Percentiles rank a stretch among this genome's conserved stretches.
These are phyloP conservation scores for Rehmannia glutinosa DNA, from an alignment of 257 asterid genomes.

Conservation along the genomic window DNA sequence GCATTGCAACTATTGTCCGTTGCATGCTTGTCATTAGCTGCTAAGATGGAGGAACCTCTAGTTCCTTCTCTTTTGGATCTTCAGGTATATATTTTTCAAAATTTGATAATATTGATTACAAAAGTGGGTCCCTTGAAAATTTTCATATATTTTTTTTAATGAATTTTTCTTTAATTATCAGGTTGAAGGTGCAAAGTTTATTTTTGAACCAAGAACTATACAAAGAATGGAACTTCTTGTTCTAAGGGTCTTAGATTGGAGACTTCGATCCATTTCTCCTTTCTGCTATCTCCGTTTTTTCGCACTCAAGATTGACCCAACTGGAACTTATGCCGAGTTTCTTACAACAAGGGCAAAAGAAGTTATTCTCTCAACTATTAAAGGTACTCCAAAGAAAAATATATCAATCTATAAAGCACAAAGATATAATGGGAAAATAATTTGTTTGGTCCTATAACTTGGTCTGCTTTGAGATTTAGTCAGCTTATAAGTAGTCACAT, in stretches of 20 bases:
- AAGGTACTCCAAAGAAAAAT: conserved; percentile 41
- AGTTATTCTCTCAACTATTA: conserved; percentile 55
- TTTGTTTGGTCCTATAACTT: too few species aligned
- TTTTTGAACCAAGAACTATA: conserved; percentile 76
- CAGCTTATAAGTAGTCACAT: too few species aligned
- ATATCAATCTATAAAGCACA: not conserved
- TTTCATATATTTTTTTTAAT: not conserved
- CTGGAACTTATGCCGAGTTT: conserved; percentile 53
- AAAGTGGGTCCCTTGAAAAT: too few species aligned
- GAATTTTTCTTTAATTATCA: conserved; percentile 12
- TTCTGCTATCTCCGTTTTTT: conserved; percentile 70
- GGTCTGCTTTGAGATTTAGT: too few species aligned
- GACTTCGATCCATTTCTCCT: conserved; percentile 81
- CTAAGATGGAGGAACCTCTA: conserved; percentile 92
- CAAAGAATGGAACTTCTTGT: conserved; percentile 91
- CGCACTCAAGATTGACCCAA: conserved; percentile 76
- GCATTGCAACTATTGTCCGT: conserved; percentile 79
- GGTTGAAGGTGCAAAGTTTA: conserved; percentile 82
- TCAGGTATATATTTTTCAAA: conserved; percentile 48
- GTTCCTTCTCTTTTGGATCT: conserved; percentile 90
- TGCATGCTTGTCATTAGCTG: conserved; percentile 94
- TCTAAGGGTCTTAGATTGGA: conserved; percentile 76
- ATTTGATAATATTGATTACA: not conserved
- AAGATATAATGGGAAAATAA: too few species aligned
- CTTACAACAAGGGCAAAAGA: conserved; percentile 66